phyloP scores from a whole-genome alignment of 2,329 filamentous ascomycete species.

The Penicillium sp. region DNA sequence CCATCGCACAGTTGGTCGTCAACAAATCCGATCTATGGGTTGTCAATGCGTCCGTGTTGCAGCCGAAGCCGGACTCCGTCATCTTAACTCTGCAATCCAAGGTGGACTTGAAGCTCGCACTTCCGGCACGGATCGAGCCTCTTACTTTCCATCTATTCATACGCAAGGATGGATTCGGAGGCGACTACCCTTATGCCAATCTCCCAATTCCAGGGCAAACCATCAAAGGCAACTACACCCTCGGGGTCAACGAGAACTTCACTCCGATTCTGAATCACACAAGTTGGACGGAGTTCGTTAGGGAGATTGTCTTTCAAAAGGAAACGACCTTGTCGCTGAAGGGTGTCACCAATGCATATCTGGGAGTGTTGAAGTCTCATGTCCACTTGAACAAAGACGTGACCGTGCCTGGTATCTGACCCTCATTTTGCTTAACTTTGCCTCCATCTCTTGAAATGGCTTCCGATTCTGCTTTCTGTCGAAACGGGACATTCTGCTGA shows the following conservation, averaged over 20 bases:
- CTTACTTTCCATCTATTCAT: constrained; percentile 17
- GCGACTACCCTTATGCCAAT: constrained; percentile 15
- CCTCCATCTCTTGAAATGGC: background rate
- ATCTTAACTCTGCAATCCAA: constrained; percentile 20
- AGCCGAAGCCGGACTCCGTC: constrained; percentile 21
- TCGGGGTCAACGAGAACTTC: constrained; percentile 11
- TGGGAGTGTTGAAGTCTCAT: constrained; percentile 22
- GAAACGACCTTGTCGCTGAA: constrained; percentile 13
- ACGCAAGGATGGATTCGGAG: constrained; percentile 13
- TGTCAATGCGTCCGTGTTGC: constrained; percentile 16
- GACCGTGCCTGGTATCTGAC: constrained; percentile 11
- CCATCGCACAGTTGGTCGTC: constrained; percentile 48
- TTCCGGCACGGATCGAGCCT: constrained; percentile 20
- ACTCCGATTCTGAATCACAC: constrained; percentile 17
- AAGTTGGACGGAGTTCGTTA: constrained; percentile 17
- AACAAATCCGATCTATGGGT: constrained; percentile 44
- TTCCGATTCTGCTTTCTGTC: background rate
- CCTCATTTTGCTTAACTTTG: background rate
- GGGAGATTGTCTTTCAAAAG: constrained; percentile 15
- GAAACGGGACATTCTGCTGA: background rate
- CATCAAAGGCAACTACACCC: constrained; percentile 22
- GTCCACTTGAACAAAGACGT: constrained; percentile 21
- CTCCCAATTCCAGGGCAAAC: constrained; percentile 19
- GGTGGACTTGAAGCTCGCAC: constrained; percentile 18
- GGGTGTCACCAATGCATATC: constrained; percentile 15